These are phyloP conservation scores for Corymbia calophylla DNA, from an alignment of 441 rosid genomes.

Conservation along the genomic window DNA sequence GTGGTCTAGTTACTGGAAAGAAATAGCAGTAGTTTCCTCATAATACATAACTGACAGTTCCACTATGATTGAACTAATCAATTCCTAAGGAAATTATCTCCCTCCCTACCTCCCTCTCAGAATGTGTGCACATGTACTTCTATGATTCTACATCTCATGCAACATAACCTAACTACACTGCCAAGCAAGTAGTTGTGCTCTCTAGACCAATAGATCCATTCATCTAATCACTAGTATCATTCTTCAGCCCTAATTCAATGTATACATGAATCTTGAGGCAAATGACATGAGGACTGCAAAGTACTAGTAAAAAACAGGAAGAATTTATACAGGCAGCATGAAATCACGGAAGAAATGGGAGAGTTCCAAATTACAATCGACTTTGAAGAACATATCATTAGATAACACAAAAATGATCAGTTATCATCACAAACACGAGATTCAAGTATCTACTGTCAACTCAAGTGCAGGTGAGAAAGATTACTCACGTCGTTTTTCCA, in stretches of 20 bases:
- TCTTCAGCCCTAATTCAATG: neutral
- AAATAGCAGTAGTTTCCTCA: neutral
- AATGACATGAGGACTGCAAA: neutral
- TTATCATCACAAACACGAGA: neutral
- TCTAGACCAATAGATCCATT: neutral
- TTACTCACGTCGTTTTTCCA: constrained; percentile 87
- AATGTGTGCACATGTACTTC: neutral
- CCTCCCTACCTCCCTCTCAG: neutral
- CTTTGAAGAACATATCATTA: neutral
- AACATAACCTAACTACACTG: neutral
- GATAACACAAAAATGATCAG: neutral
- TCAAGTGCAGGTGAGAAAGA: neutral
- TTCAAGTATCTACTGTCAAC: neutral
- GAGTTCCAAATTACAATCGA: neutral
- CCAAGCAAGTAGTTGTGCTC: neutral
- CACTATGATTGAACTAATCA: neutral
- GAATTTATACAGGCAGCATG: neutral
- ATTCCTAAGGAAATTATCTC: neutral
- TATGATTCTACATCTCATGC: neutral
- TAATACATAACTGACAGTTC: neutral
- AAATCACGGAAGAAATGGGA: neutral
- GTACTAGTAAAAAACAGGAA: neutral
- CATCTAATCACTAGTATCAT: neutral
- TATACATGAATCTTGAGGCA: neutral
- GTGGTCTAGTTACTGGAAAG: neutral